Evolutionary conservation across 306 rosid species (phyloP).

Genomic region (Ceratonia siliqua): DNA sequence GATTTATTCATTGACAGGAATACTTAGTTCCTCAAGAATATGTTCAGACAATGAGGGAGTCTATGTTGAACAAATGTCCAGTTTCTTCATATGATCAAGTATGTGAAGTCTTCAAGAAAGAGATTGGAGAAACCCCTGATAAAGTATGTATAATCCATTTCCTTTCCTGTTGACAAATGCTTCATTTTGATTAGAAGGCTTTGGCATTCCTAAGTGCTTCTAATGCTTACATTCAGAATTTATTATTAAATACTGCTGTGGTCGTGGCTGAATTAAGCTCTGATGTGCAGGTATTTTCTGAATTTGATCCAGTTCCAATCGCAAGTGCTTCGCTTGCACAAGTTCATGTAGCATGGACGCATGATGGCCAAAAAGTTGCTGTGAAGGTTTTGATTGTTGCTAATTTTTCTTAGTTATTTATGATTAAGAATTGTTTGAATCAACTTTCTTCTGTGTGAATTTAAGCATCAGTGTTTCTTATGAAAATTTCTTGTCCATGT

Average conservation of each 20-base stretch:
- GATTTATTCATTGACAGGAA: constrained; percentile 53
- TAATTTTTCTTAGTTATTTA: constrained; percentile 4
- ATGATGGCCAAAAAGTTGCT: constrained; percentile 91
- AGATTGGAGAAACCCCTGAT: constrained; percentile 84
- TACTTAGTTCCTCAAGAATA: constrained; percentile 88
- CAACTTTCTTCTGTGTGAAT: constrained; percentile 31
- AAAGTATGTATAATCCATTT: constrained; percentile 52
- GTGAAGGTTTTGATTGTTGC: constrained; percentile 75
- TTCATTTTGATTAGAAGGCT: neutral
- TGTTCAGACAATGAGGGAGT: constrained; percentile 83
- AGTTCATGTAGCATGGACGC: constrained; percentile 83
- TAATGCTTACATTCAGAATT: neutral
- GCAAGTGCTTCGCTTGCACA: constrained; percentile 99
- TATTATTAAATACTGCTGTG: constrained; percentile 6
- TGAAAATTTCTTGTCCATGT: constrained; percentile 23
- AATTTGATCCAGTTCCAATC: constrained; percentile 81
- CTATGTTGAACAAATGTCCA: constrained; percentile 91
- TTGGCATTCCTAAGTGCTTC: neutral
- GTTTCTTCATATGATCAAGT: constrained; percentile 92
- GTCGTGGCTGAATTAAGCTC: constrained; percentile 37
- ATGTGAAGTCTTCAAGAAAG: constrained; percentile 74
- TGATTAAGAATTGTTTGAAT: constrained; percentile 18
- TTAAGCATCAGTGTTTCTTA: constrained; percentile 28
- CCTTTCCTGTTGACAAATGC: constrained; percentile 4
- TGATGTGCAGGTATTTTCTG: constrained; percentile 71